Evolutionary conservation across 1,284 basidiomycete species (phyloP).

Genomic region (Tausonia pullulans): DNA sequence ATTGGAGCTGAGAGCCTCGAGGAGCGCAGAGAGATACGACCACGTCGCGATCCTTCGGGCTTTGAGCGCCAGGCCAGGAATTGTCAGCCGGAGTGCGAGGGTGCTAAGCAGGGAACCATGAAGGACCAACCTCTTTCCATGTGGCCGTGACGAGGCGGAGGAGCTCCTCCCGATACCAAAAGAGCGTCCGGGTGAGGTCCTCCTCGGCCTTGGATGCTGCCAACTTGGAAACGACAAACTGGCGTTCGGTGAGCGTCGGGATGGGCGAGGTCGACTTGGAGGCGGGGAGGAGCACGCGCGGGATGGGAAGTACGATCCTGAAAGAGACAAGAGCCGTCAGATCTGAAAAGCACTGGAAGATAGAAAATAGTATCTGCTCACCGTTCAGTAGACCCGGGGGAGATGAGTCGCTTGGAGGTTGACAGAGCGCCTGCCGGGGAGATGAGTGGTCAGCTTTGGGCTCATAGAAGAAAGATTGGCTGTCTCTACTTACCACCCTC

Average conservation of each 20-base stretch:
- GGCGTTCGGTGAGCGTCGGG: conserved; percentile 73
- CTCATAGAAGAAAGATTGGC: no score
- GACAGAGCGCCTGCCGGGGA: conserved; percentile 37
- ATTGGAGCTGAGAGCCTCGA: conserved; percentile 64
- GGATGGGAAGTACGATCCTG: conserved; percentile 69
- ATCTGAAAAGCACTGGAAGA: not conserved
- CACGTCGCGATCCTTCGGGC: conserved; percentile 61
- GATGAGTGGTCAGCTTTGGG: not conserved
- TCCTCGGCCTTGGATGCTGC: conserved; percentile 51
- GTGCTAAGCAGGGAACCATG: not conserved
- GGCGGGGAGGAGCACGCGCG: conserved; percentile 50
- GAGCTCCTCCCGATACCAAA: conserved; percentile 88
- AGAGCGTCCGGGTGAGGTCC: conserved; percentile 56
- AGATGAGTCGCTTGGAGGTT: conserved; percentile 50
- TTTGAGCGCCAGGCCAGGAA: conserved; percentile 26
- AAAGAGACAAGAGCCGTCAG: not conserved
- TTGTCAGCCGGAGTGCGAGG: not conserved
- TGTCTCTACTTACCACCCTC: conserved; percentile 2
- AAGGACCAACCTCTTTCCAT: conserved; percentile 65
- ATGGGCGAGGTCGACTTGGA: conserved; percentile 54
- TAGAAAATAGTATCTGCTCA: conserved; percentile 29
- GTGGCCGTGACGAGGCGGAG: conserved; percentile 53
- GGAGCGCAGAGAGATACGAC: conserved; percentile 60
- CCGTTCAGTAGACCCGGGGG: conserved; percentile 75
- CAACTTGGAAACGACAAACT: conserved; percentile 74